phyloP scores from a whole-genome alignment of 2,329 filamentous ascomycete genomes.

The Ophiostoma sp. region DNA sequence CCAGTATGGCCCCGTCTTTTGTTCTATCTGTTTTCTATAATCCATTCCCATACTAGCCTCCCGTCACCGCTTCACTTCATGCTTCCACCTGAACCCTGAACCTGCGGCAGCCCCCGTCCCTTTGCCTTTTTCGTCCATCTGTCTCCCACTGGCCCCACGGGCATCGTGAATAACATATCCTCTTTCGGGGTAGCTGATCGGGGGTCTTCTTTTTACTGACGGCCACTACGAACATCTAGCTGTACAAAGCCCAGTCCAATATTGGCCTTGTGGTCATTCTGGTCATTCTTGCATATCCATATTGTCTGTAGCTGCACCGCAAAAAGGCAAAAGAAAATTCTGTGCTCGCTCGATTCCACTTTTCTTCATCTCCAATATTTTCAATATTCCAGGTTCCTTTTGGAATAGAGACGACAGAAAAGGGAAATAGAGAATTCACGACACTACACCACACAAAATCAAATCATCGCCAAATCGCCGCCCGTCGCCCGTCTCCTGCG shows the following conservation, averaged over 20 bases:
- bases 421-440: neutral
- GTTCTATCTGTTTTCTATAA: neutral
- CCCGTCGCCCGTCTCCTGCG: neutral
- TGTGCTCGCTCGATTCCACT: conserved; percentile 4
- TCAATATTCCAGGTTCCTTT: neutral
- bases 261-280: neutral
- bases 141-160: neutral
- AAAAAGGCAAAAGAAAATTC: neutral
- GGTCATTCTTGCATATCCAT: neutral
- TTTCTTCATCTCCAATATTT: neutral
- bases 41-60: neutral
- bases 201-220: neutral
- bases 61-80: conserved; percentile 5
- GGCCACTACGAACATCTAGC: too few relatives aligned
- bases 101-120: neutral
- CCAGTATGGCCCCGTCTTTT: neutral
- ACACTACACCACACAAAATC: neutral
- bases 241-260: neutral
- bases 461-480: neutral
- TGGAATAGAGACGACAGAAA: neutral
- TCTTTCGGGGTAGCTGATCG: conserved; percentile 1
- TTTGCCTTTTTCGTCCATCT: neutral
- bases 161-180: neutral
- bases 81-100: neutral
- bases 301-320: neutral